Percentiles rank a stretch among this genome's conserved stretches.
These are phyloP conservation scores for Phoma sp. DNA, from an alignment of 2,329 filamentous ascomycete species.

Conservation along the genomic window DNA sequence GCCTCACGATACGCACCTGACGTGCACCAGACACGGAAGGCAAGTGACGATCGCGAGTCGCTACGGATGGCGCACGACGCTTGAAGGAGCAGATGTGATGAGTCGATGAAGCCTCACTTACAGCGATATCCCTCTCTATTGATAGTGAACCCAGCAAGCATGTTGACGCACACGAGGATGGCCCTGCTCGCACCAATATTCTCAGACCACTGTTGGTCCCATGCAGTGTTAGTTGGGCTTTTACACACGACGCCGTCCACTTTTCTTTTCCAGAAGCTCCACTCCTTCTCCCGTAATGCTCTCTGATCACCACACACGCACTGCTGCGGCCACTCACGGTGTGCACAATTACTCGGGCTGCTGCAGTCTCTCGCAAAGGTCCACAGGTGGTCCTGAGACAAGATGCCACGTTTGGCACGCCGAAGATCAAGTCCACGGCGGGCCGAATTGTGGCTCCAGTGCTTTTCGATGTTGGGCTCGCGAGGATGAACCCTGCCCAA, in stretches of 20 bases:
- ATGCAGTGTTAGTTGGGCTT: background rate
- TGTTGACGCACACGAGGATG: background rate
- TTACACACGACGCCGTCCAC: background rate
- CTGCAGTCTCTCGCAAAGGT: background rate
- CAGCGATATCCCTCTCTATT: background rate
- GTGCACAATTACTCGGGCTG: background rate
- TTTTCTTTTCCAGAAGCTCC: constrained; percentile 5
- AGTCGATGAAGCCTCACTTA: background rate
- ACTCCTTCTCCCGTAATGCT: constrained; percentile 7
- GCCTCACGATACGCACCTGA: constrained; percentile 3
- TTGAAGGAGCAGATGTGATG: constrained; percentile 1
- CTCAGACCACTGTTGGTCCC: background rate
- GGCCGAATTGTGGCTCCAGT: background rate
- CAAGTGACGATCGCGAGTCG: background rate
- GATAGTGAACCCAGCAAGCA: background rate
- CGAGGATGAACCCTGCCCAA: constrained; percentile 3
- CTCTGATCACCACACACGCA: background rate
- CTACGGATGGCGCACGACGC: constrained; percentile 2
- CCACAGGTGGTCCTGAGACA: background rate
- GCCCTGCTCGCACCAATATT: background rate
- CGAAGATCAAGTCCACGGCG: constrained; percentile 1
- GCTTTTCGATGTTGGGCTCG: constrained; percentile 1
- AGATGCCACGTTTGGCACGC: background rate
- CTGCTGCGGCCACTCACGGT: background rate
- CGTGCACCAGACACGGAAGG: background rate